A percentile compares a stretch with the other conserved stretches of the same genome.
phyloP scores from a whole-genome alignment of 2,329 filamentous ascomycete genomes.

The Rhynchosporium graminicola region DNA sequence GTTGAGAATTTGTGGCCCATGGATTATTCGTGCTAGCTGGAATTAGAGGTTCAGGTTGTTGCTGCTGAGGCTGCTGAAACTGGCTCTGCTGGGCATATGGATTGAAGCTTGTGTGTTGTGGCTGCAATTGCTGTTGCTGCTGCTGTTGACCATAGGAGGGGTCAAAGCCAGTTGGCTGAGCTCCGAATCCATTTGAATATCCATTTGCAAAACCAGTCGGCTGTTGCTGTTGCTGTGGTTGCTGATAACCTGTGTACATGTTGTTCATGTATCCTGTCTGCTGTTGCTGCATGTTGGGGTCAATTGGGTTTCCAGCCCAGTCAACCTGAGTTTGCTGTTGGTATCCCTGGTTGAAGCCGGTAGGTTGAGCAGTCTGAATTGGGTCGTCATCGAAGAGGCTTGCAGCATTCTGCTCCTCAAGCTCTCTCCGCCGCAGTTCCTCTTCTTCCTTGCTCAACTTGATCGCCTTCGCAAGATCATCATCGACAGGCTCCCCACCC shows the following conservation, averaged over 20 bases:
- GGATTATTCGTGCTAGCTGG: conserved; percentile 91
- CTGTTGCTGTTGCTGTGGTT: conserved; percentile 43
- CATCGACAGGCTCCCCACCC: conserved; percentile 62
- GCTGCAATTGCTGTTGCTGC: conserved; percentile 55
- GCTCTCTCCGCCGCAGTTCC: conserved; percentile 79
- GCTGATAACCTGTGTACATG: conserved; percentile 52
- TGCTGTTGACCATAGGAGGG: conserved; percentile 60
- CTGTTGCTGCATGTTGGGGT: conserved; percentile 75
- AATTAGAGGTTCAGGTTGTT: conserved; percentile 59
- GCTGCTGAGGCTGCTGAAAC: conserved; percentile 48
- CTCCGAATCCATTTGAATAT: conserved; percentile 67
- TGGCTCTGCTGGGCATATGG: conserved; percentile 51
- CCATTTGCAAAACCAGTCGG: conserved; percentile 69
- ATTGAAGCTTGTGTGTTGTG: conserved; percentile 56
- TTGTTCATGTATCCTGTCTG: conserved; percentile 70
- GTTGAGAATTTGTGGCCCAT: conserved; percentile 70
- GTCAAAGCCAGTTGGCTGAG: conserved; percentile 71
- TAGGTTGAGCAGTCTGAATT: conserved; percentile 61
- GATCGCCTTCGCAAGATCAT: conserved; percentile 92
- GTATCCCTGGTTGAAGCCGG: conserved; percentile 94
- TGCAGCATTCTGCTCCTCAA: conserved; percentile 82
- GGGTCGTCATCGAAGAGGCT: conserved; percentile 86
- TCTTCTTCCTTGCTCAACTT: conserved; percentile 94
- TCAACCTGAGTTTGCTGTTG: conserved; percentile 96
- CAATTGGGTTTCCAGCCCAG: conserved; percentile 94